These are phyloP conservation scores for Backusella parvicylindrica DNA, from an alignment of 192 early-diverging fungal genomes.

Conservation along the genomic window DNA sequence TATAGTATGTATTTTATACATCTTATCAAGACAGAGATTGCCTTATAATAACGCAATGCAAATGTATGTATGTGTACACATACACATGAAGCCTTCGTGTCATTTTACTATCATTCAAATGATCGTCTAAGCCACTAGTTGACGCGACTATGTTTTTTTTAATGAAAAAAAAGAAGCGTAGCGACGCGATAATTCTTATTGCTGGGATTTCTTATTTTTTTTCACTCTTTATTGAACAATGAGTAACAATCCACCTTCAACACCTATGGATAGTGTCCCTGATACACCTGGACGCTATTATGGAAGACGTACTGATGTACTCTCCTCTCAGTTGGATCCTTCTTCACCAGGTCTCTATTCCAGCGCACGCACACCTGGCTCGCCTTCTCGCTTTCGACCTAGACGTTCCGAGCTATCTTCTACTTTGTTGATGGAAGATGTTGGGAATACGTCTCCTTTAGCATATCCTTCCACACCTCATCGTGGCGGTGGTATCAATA, in stretches of 20 bases:
- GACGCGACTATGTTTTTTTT: not conserved
- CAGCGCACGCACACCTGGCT: constrained; percentile 16
- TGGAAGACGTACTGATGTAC: constrained; percentile 2
- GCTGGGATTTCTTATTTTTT: not conserved
- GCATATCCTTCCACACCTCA: constrained; percentile 29
- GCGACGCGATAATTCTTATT: not conserved
- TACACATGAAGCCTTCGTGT: too few relatives aligned
- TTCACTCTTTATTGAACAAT: not conserved
- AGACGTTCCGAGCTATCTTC: constrained; percentile 24
- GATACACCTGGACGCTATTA: constrained; percentile 11
- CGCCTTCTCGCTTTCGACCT: constrained; percentile 11
- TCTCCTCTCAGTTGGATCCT: constrained; percentile 19
- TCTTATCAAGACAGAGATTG: too few relatives aligned
- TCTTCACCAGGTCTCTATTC: constrained; percentile 15
- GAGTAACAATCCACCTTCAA: constrained; percentile 1
- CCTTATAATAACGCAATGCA: too few relatives aligned
- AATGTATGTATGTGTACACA: too few relatives aligned
- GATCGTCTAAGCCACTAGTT: not conserved
- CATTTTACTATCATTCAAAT: not conserved
- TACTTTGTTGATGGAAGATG: constrained; percentile 17
- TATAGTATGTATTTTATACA: too few relatives aligned
- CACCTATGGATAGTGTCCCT: not conserved
- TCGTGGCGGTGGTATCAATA: constrained; percentile 8
- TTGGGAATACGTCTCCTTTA: constrained; percentile 23
- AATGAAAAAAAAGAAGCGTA: not conserved